Evolutionary conservation across 495 filamentous ascomycete species (phyloP).

Genomic region (Clohesyomyces aquaticus): DNA sequence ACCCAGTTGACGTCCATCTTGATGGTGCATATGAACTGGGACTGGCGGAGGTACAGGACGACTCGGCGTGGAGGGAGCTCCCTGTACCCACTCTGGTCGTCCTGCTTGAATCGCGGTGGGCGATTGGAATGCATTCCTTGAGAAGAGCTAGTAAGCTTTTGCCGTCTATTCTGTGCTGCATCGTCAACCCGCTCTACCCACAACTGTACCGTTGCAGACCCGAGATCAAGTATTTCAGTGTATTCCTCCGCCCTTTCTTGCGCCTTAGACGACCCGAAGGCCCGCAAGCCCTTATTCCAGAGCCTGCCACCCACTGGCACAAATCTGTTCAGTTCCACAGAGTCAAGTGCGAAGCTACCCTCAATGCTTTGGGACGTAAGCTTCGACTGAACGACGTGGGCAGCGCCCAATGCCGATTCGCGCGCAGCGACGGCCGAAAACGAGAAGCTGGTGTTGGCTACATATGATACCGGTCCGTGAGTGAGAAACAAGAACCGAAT

Average conservation of each 20-base stretch:
- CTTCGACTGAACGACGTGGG: slow-evolving; percentile 7
- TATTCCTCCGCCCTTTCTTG: slow-evolving; percentile 2
- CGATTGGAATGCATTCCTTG: background rate
- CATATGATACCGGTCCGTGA: background rate
- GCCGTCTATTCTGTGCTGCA: background rate
- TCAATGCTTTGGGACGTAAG: slow-evolving; percentile 7
- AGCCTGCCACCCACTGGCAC: background rate
- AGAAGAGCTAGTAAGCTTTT: background rate
- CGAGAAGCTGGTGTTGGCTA: slow-evolving; percentile 4
- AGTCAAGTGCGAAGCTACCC: slow-evolving; percentile 1
- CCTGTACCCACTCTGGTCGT: slow-evolving; percentile 5
- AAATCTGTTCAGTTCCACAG: background rate
- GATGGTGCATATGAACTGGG: slow-evolving; percentile 14
- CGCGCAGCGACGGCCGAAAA: background rate
- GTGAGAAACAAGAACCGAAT: background rate
- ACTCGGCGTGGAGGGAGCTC: slow-evolving; percentile 13
- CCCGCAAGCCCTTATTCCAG: background rate
- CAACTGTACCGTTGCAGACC: slow-evolving; percentile 12
- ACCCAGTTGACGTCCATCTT: slow-evolving; percentile 22
- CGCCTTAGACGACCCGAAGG: background rate
- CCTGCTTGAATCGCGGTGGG: background rate
- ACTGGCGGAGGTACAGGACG: slow-evolving; percentile 7
- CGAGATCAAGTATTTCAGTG: background rate
- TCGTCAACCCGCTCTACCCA: slow-evolving; percentile 12
- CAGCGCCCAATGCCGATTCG: background rate